Conservation (phyloP, 768 basidiomycete species). For the Lactarius hengduanensis region DNA sequence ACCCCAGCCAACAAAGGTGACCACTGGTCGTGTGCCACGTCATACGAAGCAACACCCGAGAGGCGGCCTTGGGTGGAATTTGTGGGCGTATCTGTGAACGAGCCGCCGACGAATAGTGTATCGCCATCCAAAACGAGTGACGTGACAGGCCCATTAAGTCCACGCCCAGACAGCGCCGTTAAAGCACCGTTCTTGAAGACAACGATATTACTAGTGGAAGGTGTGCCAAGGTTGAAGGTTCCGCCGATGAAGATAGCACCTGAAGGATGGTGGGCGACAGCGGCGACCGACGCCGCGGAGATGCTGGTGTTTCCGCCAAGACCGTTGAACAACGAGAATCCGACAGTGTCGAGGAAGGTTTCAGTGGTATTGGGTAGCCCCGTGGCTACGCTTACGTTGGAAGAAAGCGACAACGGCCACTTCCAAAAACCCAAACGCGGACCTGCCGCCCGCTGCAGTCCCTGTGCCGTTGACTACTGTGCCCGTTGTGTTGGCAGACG, state of each 20-base stretch:
- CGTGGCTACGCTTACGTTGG: constrained; percentile 56
- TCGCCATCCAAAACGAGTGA: constrained; percentile 63
- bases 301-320: constrained; percentile 49
- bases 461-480: constrained; percentile 37
- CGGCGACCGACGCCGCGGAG: constrained; percentile 45
- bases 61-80: constrained; percentile 53
- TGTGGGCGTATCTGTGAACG: constrained; percentile 68
- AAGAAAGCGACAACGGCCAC: constrained; percentile 60
- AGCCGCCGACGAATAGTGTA: constrained; percentile 81
- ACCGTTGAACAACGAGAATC: constrained; percentile 58
- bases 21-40: constrained; percentile 67
- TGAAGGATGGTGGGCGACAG: constrained; percentile 64
- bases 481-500: constrained; percentile 47
- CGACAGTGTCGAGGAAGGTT: constrained; percentile 64
- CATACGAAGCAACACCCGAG: constrained; percentile 66
- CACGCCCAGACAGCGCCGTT: constrained; percentile 53
- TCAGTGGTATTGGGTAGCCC: constrained; percentile 65
- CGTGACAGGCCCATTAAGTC: constrained; percentile 77
- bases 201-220: constrained; percentile 65
- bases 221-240: constrained; percentile 61
- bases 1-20: constrained; percentile 67
- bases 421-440: constrained; percentile 85
- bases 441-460: constrained; percentile 38
- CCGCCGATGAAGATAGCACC: constrained; percentile 75
- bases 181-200: constrained; percentile 62